phyloP scores from a whole-genome alignment of 23 red algal genomes.

The Gracilaria domingensis region DNA sequence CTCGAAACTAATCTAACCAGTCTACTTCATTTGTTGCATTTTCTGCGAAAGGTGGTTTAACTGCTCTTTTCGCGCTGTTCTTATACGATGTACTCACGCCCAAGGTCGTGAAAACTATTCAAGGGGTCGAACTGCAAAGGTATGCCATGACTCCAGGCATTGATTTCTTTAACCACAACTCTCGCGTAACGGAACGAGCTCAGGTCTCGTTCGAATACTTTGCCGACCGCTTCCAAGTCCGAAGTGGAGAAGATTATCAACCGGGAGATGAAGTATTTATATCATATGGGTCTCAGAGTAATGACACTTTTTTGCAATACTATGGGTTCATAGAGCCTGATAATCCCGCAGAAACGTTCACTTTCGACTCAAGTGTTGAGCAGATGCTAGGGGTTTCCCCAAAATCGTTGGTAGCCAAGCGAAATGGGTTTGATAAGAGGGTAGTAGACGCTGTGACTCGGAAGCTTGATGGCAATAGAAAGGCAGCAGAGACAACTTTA shows the following conservation, averaged over 20 bases:
- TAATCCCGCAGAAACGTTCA: conserved; percentile 84
- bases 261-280: conserved; percentile 88
- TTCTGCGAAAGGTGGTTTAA: conserved; percentile 49
- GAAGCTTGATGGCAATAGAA: conserved; percentile 16
- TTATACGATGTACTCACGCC: conserved; percentile 82
- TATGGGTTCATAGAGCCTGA: conserved; percentile 91
- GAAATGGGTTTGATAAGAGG: conserved; percentile 53
- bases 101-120: conserved; percentile 59
- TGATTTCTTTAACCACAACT: conserved; percentile 88
- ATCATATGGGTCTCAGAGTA: conserved; percentile 89
- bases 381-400: conserved; percentile 35
- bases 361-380: conserved; percentile 49
- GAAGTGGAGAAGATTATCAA: conserved; percentile 51
- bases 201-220: conserved; percentile 85
- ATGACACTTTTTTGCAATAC: conserved; percentile 89
- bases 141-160: conserved; percentile 80
- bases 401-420: conserved; percentile 29
- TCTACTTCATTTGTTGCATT: neutral
- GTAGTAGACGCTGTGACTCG: conserved; percentile 48
- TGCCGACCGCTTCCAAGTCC: conserved; percentile 67
- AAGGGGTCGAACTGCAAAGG: conserved; percentile 56
- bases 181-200: conserved; percentile 38
- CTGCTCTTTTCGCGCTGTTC: conserved; percentile 64
- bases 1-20: neutral
- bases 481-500: conserved; percentile 45